Conservation (phyloP, 2,329 filamentous ascomycete species). For the Tolypocladium sp. region DNA sequence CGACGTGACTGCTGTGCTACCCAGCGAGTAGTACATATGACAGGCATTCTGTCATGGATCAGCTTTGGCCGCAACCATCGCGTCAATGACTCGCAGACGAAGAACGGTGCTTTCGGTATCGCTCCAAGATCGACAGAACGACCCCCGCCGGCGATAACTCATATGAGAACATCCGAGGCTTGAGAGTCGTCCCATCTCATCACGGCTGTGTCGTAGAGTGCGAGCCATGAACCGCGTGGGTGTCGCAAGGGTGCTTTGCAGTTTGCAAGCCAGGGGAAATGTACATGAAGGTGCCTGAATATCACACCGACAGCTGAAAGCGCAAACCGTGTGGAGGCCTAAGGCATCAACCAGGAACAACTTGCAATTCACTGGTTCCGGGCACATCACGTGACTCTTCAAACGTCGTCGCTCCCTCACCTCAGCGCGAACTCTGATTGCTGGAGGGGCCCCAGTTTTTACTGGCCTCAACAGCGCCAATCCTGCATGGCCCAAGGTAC, state of each 20-base stretch:
- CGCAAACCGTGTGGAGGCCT: neutral
- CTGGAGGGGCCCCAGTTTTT: slow-evolving; percentile 6
- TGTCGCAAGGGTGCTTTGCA: neutral
- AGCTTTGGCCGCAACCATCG: neutral
- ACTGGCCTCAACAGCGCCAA: slow-evolving; percentile 10
- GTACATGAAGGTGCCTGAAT: neutral
- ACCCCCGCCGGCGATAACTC: neutral
- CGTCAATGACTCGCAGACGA: neutral
- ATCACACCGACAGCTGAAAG: neutral
- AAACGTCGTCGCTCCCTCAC: neutral
- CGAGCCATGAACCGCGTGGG: neutral
- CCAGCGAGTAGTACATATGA: neutral
- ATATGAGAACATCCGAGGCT: neutral
- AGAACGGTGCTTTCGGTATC: neutral
- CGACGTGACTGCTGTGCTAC: neutral
- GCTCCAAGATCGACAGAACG: neutral
- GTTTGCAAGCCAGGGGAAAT: neutral
- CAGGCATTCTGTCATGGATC: neutral
- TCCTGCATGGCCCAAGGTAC: slow-evolving; percentile 22
- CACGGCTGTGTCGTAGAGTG: neutral
- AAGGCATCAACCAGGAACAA: neutral
- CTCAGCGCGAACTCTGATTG: slow-evolving; percentile 1
- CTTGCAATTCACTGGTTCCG: neutral
- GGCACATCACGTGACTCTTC: neutral
- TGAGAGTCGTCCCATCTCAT: neutral